Conservation (phyloP, 2,329 filamentous ascomycete genomes). For the Furcasterigmium furcatum region DNA sequence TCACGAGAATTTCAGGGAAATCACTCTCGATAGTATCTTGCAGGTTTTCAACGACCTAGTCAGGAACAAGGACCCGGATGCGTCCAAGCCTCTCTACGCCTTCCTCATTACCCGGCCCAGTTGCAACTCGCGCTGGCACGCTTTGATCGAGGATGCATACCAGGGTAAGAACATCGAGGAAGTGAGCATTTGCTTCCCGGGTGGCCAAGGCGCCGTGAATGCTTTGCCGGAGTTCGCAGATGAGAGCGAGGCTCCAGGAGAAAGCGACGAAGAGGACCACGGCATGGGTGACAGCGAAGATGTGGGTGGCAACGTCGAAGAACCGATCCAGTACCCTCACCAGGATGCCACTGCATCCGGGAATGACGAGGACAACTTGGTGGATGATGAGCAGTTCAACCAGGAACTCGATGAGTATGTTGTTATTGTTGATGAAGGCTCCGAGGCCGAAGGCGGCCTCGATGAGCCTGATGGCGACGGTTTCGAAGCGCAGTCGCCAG, state of each 20-base stretch:
- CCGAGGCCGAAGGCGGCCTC: too few species aligned
- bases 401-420: slow-evolving; percentile 7
- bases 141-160: slow-evolving; percentile 36
- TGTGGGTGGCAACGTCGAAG: not conserved
- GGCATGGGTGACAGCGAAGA: slow-evolving; percentile 13
- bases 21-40: slow-evolving; percentile 37
- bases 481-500: too few species aligned
- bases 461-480: too few species aligned
- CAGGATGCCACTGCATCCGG: not conserved
- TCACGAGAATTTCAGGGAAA: slow-evolving; percentile 26
- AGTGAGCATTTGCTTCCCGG: slow-evolving; percentile 33
- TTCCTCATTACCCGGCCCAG: slow-evolving; percentile 37
- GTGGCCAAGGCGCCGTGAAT: slow-evolving; percentile 5
- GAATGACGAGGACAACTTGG: not conserved
- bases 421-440: too few species aligned
- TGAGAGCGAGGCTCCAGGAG: slow-evolving; percentile 10
- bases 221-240: not conserved
- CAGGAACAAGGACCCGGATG: slow-evolving; percentile 39
- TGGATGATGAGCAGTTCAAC: slow-evolving; percentile 11
- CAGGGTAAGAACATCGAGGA: slow-evolving; percentile 36
- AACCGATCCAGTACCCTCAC: not conserved
- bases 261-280: slow-evolving; percentile 15
- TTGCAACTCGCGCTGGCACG: slow-evolving; percentile 32
- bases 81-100: slow-evolving; percentile 34
- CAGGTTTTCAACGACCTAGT: slow-evolving; percentile 38